Percentiles rank a stretch among this genome's conserved stretches.
Conservation (phyloP, 2,329 filamentous ascomycete species). For the Penicillium sp. region DNA sequence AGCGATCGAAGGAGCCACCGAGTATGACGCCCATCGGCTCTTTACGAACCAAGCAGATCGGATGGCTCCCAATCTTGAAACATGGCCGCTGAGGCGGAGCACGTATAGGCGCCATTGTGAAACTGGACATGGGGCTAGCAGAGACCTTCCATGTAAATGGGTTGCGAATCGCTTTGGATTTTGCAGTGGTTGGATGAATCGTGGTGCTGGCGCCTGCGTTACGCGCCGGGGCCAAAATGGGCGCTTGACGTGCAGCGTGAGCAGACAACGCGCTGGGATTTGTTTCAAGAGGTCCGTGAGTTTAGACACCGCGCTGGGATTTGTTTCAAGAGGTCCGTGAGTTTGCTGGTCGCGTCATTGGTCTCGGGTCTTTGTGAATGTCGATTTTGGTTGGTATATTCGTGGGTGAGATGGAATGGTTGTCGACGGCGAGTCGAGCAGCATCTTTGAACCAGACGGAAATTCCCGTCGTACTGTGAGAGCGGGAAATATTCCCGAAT, state of each 20-base stretch:
- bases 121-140: constrained; percentile 18
- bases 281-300: too few species aligned
- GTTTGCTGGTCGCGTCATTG: too few species aligned
- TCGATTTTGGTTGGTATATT: too few species aligned
- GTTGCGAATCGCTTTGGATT: constrained; percentile 6
- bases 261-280: background rate
- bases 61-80: constrained; percentile 19
- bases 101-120: constrained; percentile 29
- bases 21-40: constrained; percentile 12
- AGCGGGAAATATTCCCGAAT: too few species aligned
- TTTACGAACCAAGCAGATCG: constrained; percentile 7
- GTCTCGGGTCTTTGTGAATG: too few species aligned
- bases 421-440: too few species aligned
- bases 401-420: too few species aligned
- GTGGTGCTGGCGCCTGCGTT: constrained; percentile 12
- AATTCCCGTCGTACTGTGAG: too few species aligned
- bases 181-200: constrained; percentile 8
- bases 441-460: too few species aligned
- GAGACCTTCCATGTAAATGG: constrained; percentile 6
- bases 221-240: constrained; percentile 18
- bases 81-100: constrained; percentile 14
- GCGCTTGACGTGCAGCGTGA: constrained; percentile 16
- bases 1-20: constrained; percentile 7
- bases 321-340: too few species aligned
- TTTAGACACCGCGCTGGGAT: background rate